Conservation (phyloP, 1,139 yeast species). For the Pichiaceae sp. region DNA sequence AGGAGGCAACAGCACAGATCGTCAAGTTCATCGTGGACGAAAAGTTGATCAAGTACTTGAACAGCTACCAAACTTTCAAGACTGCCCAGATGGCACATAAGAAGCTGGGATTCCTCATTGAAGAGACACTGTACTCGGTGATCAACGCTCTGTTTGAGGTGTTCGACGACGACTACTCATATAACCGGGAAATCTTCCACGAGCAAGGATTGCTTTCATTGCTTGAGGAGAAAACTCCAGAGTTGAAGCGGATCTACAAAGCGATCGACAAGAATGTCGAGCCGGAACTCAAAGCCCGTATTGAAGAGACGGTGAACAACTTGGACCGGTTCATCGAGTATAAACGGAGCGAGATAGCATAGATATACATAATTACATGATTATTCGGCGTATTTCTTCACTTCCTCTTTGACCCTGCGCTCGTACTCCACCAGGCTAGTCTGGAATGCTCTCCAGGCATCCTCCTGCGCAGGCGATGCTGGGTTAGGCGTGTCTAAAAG, state of each 20-base stretch:
- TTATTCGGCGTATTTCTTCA: slow-evolving; percentile 47
- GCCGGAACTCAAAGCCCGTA: slow-evolving; percentile 48
- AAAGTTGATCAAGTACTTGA: slow-evolving; percentile 13
- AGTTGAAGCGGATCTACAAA: slow-evolving; percentile 46
- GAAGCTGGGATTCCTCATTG: slow-evolving; percentile 18
- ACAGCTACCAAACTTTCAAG: slow-evolving; percentile 9
- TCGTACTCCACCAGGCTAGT: slow-evolving; percentile 64
- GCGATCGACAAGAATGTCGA: slow-evolving; percentile 63
- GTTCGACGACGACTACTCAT: slow-evolving; percentile 69
- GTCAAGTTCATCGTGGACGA: slow-evolving; percentile 18
- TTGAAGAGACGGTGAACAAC: slow-evolving; percentile 62
- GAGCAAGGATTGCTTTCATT: slow-evolving; percentile 37
- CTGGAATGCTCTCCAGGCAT: slow-evolving; percentile 83
- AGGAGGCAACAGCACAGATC: slow-evolving; percentile 12
- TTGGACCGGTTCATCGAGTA: slow-evolving; percentile 71
- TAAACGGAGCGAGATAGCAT: slow-evolving; percentile 35
- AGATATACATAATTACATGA: background rate
- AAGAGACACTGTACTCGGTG: slow-evolving; percentile 43
- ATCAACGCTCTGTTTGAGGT: slow-evolving; percentile 66
- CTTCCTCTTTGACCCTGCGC: slow-evolving; percentile 74
- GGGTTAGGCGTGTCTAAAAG: slow-evolving; percentile 86
- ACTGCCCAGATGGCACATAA: slow-evolving; percentile 13
- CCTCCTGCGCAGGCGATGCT: slow-evolving; percentile 94
- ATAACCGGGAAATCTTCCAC: slow-evolving; percentile 65
- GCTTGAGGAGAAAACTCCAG: slow-evolving; percentile 35